Percentiles rank a stretch among this genome's conserved stretches.
Evolutionary conservation across 176 grass and related monocot species (phyloP).

Genomic region (Themeda triandra): DNA sequence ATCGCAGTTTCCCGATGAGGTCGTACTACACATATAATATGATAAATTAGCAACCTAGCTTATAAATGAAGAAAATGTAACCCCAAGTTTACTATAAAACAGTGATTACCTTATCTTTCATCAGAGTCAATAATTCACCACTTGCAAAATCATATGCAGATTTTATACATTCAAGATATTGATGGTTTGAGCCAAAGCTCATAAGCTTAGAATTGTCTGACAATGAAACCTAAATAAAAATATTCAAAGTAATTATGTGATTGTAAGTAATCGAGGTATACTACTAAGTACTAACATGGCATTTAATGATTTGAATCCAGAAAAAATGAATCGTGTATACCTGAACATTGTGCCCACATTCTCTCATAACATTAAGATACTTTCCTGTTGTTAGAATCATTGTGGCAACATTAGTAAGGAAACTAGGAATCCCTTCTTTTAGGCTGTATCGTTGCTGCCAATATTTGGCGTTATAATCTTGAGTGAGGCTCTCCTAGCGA

Average conservation of each 20-base stretch:
- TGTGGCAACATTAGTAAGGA: conserved; percentile 85
- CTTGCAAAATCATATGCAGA: conserved; percentile 99
- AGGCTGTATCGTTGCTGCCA: conserved; percentile 92
- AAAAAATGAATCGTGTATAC: conserved; percentile 32
- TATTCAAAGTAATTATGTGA: conserved; percentile 13
- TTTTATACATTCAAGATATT: conserved; percentile 97
- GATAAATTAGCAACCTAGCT: conserved; percentile 21
- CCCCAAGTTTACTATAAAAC: conserved; percentile 13
- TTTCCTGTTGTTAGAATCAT: conserved; percentile 95
- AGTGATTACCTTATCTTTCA: conserved; percentile 79
- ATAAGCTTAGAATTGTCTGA: conserved; percentile 95
- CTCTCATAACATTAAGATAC: conserved; percentile 98
- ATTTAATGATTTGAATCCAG: neutral
- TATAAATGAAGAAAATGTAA: neutral
- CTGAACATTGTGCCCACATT: conserved; percentile 90
- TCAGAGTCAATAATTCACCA: conserved; percentile 79
- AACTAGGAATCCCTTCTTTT: conserved; percentile 91
- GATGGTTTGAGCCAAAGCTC: conserved; percentile 85
- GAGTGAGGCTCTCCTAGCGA: conserved; percentile 81
- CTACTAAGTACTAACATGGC: neutral
- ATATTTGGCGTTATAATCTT: conserved; percentile 92
- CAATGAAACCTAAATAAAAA: conserved; percentile 70
- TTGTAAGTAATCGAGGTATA: neutral
- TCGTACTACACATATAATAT: conserved; percentile 53
- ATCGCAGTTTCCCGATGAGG: conserved; percentile 85